These are phyloP conservation scores for Kockovaella imperatae DNA, from an alignment of 768 basidiomycete species.

Conservation along the genomic window DNA sequence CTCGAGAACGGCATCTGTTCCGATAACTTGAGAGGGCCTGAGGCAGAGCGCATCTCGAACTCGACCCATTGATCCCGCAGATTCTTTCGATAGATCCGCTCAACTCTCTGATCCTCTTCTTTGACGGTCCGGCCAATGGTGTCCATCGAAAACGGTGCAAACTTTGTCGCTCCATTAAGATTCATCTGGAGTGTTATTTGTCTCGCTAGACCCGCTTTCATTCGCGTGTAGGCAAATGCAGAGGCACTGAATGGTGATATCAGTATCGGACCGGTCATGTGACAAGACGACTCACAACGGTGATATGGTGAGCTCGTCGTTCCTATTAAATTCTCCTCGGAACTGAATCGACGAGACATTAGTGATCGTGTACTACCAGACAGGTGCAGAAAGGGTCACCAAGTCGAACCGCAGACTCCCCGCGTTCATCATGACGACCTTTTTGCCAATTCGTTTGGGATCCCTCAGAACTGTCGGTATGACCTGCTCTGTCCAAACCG, in stretches of 20 bases:
- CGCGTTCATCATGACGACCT: conserved; percentile 37
- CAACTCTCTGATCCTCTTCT: conserved; percentile 19
- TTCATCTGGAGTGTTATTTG: conserved; percentile 28
- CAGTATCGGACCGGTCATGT: conserved; percentile 2
- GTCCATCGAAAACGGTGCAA: too few species aligned
- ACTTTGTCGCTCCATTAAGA: conserved; percentile 26
- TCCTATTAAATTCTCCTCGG: conserved; percentile 63
- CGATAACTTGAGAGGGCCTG: too few species aligned
- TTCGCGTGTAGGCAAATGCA: conserved; percentile 21
- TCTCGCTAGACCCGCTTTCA: conserved; percentile 28
- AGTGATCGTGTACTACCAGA: conserved; percentile 1
- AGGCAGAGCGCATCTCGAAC: too few species aligned
- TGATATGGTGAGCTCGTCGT: conserved; percentile 68
- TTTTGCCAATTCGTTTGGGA: conserved; percentile 16
- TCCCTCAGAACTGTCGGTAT: conserved; percentile 54
- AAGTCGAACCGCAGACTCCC: conserved; percentile 47
- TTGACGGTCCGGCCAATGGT: background rate
- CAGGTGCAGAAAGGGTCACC: conserved; percentile 12
- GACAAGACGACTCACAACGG: conserved; percentile 50
- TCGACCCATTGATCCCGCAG: conserved; percentile 20
- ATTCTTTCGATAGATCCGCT: conserved; percentile 11
- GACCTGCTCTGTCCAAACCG: conserved; percentile 43
- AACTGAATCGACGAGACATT: conserved; percentile 22
- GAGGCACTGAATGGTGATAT: conserved; percentile 13
- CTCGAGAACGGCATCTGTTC: conserved; percentile 7